Evolutionary conservation across 1,284 basidiomycete species (phyloP).

Genomic region (Austroboletus rostrupii): DNA sequence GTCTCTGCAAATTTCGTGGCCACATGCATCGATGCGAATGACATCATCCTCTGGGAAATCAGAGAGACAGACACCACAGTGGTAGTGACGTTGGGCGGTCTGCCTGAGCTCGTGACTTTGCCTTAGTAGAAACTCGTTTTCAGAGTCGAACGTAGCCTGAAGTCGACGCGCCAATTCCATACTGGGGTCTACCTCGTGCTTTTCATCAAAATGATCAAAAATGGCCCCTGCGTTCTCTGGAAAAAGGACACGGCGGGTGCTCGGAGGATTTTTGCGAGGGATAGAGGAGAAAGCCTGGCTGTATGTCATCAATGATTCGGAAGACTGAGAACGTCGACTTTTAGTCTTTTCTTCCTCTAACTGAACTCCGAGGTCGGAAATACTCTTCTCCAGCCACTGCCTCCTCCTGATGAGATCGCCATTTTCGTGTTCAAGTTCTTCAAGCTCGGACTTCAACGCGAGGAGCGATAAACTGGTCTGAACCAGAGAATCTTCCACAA

Average conservation of each 20-base stretch:
- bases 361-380: constrained; percentile 29
- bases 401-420: constrained; percentile 30
- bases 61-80: constrained; percentile 59
- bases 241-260: neutral
- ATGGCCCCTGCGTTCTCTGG: neutral
- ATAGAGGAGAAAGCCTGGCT: neutral
- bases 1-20: constrained; percentile 52
- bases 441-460: constrained; percentile 37
- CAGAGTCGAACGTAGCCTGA: constrained; percentile 45
- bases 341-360: constrained; percentile 16
- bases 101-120: constrained; percentile 34
- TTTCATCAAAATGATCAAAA: neutral
- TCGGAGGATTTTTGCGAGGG: neutral
- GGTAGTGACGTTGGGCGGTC: constrained; percentile 35
- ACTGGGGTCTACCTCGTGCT: constrained; percentile 14
- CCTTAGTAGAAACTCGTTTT: constrained; percentile 36
- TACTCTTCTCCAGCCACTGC: constrained; percentile 27
- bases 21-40: constrained; percentile 43
- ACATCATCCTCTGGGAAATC: constrained; percentile 43
- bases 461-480: constrained; percentile 48
- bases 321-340: neutral
- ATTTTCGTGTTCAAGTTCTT: constrained; percentile 34
- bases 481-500: constrained; percentile 33
- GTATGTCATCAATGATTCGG: constrained; percentile 2
- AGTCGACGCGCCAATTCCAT: constrained; percentile 31